A percentile compares a stretch with the other conserved stretches of the same genome.
phyloP scores from a whole-genome alignment of 106 monocot species.

The Triglochin maritima region DNA sequence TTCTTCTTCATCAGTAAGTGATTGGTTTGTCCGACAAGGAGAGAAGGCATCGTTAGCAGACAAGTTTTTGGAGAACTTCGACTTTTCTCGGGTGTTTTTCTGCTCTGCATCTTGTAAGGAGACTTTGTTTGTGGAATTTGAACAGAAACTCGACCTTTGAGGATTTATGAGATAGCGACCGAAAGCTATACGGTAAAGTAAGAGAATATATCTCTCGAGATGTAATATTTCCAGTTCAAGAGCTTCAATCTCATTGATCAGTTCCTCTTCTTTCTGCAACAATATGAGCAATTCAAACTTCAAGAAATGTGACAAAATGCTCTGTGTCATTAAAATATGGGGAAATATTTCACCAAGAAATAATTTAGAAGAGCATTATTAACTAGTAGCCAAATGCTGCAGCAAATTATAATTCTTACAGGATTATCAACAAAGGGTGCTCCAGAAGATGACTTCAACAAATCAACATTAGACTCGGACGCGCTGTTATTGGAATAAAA shows the following conservation, averaged over 20 bases:
- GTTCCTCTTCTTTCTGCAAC: slow-evolving; percentile 40
- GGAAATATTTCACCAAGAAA: no score
- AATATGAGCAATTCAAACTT: neutral
- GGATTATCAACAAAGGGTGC: no score
- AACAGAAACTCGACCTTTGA: slow-evolving; percentile 1
- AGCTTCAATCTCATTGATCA: slow-evolving; percentile 57
- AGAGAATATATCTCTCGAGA: slow-evolving; percentile 61
- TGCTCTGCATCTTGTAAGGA: slow-evolving; percentile 4
- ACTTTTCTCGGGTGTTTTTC: slow-evolving; percentile 2
- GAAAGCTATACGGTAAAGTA: slow-evolving; percentile 53
- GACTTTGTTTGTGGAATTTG: neutral
- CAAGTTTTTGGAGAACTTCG: no score
- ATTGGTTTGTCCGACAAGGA: neutral
- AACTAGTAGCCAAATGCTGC: no score
- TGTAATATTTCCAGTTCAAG: slow-evolving; percentile 70
- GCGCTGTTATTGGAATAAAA: no score
- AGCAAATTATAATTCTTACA: no score
- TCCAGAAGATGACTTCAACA: no score
- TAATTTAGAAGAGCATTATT: no score
- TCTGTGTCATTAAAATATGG: neutral
- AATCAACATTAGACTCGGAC: no score
- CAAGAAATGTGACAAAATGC: neutral
- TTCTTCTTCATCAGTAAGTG: slow-evolving; percentile 1
- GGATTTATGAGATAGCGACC: slow-evolving; percentile 36
- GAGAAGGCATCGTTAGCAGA: neutral